Conservation (phyloP, 306 rosid species). For the Pterocarpus macrocarpus region DNA sequence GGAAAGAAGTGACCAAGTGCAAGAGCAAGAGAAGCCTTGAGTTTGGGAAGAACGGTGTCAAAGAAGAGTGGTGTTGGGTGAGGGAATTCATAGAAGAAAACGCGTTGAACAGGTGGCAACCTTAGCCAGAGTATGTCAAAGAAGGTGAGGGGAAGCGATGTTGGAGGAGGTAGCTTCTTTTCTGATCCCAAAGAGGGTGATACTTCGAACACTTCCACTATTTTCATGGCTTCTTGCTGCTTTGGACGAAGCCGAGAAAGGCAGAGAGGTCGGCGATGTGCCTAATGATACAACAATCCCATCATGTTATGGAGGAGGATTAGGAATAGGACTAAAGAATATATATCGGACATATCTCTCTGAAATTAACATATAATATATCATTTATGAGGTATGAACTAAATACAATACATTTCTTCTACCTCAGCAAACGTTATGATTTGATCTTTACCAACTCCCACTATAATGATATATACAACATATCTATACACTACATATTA, state of each 20-base stretch:
- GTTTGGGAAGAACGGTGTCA: constrained; percentile 46
- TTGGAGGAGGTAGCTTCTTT: neutral
- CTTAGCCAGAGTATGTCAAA: constrained; percentile 59
- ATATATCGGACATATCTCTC: too few species aligned
- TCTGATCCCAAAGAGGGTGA: constrained; percentile 10
- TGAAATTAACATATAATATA: too few species aligned
- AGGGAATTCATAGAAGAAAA: constrained; percentile 49
- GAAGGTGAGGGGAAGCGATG: constrained; percentile 51
- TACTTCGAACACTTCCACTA: neutral
- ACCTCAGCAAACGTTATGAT: too few species aligned
- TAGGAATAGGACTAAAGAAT: too few species aligned
- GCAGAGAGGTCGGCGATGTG: neutral
- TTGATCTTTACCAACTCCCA: too few species aligned
- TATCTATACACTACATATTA: too few species aligned
- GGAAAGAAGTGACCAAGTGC: constrained; percentile 45
- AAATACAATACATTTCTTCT: too few species aligned
- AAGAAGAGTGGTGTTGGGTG: constrained; percentile 32
- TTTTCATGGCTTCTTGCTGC: constrained; percentile 21
- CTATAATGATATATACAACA: too few species aligned
- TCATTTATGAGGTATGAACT: too few species aligned
- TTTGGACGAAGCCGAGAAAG: neutral
- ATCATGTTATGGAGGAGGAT: neutral
- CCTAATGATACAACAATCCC: neutral
- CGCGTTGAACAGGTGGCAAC: constrained; percentile 50
- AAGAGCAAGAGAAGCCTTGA: constrained; percentile 53